Percentiles rank a stretch among this genome's conserved stretches.
phyloP scores from a whole-genome alignment of 345 rosid genomes.

The Erysimum cheiranthoides region DNA sequence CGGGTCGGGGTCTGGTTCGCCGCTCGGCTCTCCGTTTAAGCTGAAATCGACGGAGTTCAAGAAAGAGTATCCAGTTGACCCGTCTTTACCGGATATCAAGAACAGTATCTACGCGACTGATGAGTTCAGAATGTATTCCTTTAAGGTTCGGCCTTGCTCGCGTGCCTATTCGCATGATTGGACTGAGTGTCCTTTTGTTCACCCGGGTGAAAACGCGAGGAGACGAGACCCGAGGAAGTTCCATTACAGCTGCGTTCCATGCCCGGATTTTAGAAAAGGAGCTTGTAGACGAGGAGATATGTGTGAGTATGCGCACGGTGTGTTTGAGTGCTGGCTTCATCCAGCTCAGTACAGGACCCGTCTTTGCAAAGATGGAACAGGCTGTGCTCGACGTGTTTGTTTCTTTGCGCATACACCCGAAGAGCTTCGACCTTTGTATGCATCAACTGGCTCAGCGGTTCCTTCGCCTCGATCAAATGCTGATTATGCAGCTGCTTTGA shows the following conservation, averaged over 20 bases:
- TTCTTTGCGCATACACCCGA: slow-evolving; percentile 94
- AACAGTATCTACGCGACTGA: slow-evolving; percentile 92
- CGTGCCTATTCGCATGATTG: slow-evolving; percentile 98
- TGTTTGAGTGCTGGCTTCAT: slow-evolving; percentile 98
- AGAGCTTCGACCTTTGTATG: slow-evolving; percentile 86
- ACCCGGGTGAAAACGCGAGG: slow-evolving; percentile 96
- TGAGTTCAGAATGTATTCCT: slow-evolving; percentile 96
- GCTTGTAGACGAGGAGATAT: slow-evolving; percentile 92
- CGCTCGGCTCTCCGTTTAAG: slow-evolving; percentile 60
- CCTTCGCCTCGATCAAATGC: slow-evolving; percentile 83
- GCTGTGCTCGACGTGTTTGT: slow-evolving; percentile 88
- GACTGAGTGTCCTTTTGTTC: slow-evolving; percentile 99
- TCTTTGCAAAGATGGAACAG: slow-evolving; percentile 88
- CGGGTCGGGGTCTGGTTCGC: slow-evolving; percentile 55
- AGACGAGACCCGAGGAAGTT: slow-evolving; percentile 97
- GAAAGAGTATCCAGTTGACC: slow-evolving; percentile 91
- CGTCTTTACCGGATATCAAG: slow-evolving; percentile 94
- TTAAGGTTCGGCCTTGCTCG: slow-evolving; percentile 93
- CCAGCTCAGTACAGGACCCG: slow-evolving; percentile 96
- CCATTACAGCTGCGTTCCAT: slow-evolving; percentile 95
- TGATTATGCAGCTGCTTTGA: slow-evolving; percentile 81
- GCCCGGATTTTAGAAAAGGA: slow-evolving; percentile 95
- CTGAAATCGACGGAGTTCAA: slow-evolving; percentile 54
- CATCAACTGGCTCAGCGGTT: slow-evolving; percentile 91
- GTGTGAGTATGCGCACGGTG: slow-evolving; percentile 99